phyloP scores from a whole-genome alignment of 805 yeast species.

The Metschnikowia chrysomelidarum region DNA sequence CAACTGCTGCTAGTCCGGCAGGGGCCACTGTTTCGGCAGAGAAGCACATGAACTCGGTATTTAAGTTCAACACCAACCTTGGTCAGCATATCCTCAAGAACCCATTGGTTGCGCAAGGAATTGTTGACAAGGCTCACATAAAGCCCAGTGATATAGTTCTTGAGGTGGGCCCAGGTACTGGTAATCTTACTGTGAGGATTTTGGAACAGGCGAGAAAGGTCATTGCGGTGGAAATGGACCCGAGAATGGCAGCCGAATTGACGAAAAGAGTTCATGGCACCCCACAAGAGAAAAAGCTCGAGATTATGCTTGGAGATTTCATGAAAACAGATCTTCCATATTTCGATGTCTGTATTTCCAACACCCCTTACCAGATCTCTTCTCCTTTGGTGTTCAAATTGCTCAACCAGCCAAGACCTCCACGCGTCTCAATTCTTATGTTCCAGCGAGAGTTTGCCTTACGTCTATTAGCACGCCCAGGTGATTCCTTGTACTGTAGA shows the following conservation, averaged over 20 bases:
- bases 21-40: slow-evolving; percentile 65
- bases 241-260: slow-evolving; percentile 99
- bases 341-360: slow-evolving; percentile 93
- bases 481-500: slow-evolving; percentile 91
- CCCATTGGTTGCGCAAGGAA: slow-evolving; percentile 96
- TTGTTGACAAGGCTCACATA: slow-evolving; percentile 93
- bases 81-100: slow-evolving; percentile 97
- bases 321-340: slow-evolving; percentile 94
- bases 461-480: slow-evolving; percentile 91
- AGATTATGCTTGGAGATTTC: slow-evolving; percentile 90
- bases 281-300: slow-evolving; percentile 88
- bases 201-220: slow-evolving; percentile 90
- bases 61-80: slow-evolving; percentile 93
- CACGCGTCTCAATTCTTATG: slow-evolving; percentile 93
- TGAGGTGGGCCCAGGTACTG: slow-evolving; percentile 99
- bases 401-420: slow-evolving; percentile 88
- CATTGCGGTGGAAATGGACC: slow-evolving; percentile 98
- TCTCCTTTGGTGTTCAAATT: slow-evolving; percentile 94
- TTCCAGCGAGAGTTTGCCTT: slow-evolving; percentile 97
- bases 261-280: slow-evolving; percentile 97
- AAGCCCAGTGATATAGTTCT: slow-evolving; percentile 90
- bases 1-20: slow-evolving; percentile 43
- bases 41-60: slow-evolving; percentile 74
- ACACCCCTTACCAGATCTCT: slow-evolving; percentile 96
- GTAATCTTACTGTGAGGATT: slow-evolving; percentile 91